A percentile compares a stretch with the other conserved stretches of the same genome.
phyloP scores from a whole-genome alignment of 2,329 filamentous ascomycete species.

The Ophiostoma pallidulum region DNA sequence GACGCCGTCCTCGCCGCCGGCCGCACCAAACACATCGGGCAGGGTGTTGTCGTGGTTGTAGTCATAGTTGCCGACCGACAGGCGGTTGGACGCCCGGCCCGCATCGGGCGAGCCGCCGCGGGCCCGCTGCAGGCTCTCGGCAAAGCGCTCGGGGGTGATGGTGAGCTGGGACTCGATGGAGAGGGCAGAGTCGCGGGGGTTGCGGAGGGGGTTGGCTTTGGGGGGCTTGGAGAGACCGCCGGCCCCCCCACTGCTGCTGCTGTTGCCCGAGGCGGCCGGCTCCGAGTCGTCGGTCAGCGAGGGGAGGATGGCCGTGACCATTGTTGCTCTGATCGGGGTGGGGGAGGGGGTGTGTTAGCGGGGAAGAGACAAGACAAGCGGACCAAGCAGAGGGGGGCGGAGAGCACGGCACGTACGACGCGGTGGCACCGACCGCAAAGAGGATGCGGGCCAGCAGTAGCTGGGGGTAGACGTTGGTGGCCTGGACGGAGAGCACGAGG shows the following conservation, averaged over 20 bases:
- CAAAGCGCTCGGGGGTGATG: slow-evolving; percentile 58
- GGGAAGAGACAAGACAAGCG: no score
- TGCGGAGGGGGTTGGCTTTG: slow-evolving; percentile 28
- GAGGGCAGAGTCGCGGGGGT: slow-evolving; percentile 48
- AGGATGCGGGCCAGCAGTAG: slow-evolving; percentile 73
- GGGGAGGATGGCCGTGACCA: slow-evolving; percentile 93
- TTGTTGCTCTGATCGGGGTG: slow-evolving; percentile 53
- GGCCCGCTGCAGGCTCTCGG: slow-evolving; percentile 14
- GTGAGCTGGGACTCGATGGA: slow-evolving; percentile 67
- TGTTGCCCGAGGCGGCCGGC: slow-evolving; percentile 15
- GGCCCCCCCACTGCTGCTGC: slow-evolving; percentile 40
- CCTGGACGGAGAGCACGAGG: slow-evolving; percentile 74
- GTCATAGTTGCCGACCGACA: slow-evolving; percentile 15
- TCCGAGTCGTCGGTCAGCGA: slow-evolving; percentile 48
- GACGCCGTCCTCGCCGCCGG: slow-evolving; percentile 18
- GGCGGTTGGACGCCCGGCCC: slow-evolving; percentile 9
- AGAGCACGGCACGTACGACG: slow-evolving; percentile 46
- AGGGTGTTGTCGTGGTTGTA: slow-evolving; percentile 2
- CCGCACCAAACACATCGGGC: slow-evolving; percentile 5
- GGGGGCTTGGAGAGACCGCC: slow-evolving; percentile 16
- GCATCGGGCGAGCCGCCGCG: slow-evolving; percentile 15
- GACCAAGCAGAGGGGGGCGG: not conserved
- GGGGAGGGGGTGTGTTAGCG: no score
- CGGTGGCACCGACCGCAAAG: slow-evolving; percentile 88
- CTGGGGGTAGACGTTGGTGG: slow-evolving; percentile 78